phyloP scores from a whole-genome alignment of 2,329 filamentous ascomycete genomes.

The Penicillium sp. region DNA sequence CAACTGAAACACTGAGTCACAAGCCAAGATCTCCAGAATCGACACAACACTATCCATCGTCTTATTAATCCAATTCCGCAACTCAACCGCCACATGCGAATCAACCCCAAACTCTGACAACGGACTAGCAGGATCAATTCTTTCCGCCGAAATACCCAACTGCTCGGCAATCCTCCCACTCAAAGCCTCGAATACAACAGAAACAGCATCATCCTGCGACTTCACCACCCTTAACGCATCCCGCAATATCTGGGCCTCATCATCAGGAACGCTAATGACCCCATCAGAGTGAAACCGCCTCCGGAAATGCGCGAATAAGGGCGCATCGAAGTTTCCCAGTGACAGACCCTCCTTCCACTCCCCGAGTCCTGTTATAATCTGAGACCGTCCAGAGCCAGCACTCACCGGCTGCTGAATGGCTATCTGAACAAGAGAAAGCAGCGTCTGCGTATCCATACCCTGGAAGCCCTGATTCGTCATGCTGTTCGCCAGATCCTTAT shows the following conservation, averaged over 20 bases:
- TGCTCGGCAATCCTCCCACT: conserved; percentile 24
- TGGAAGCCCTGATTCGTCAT: conserved; percentile 31
- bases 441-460: conserved; percentile 21
- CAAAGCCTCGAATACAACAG: conserved; percentile 19
- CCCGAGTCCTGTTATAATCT: conserved; percentile 31
- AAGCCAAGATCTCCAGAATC: conserved; percentile 35
- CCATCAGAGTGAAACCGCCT: conserved; percentile 4
- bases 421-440: conserved; percentile 24
- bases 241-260: conserved; percentile 13
- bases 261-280: neutral
- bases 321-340: conserved; percentile 27
- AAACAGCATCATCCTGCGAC: conserved; percentile 23
- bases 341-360: conserved; percentile 25
- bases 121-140: conserved; percentile 27
- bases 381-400: neutral
- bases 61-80: conserved; percentile 48
- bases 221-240: conserved; percentile 11
- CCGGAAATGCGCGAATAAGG: conserved; percentile 30
- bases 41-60: conserved; percentile 36
- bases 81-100: conserved; percentile 51
- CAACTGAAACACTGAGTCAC: conserved; percentile 27
- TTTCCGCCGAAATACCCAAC: conserved; percentile 24
- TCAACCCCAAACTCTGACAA: conserved; percentile 46
- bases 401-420: conserved; percentile 15
- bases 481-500: conserved; percentile 13